Evolutionary conservation across 2,329 filamentous ascomycete species (phyloP).

Genomic region (Sporothrix euskadiensis): DNA sequence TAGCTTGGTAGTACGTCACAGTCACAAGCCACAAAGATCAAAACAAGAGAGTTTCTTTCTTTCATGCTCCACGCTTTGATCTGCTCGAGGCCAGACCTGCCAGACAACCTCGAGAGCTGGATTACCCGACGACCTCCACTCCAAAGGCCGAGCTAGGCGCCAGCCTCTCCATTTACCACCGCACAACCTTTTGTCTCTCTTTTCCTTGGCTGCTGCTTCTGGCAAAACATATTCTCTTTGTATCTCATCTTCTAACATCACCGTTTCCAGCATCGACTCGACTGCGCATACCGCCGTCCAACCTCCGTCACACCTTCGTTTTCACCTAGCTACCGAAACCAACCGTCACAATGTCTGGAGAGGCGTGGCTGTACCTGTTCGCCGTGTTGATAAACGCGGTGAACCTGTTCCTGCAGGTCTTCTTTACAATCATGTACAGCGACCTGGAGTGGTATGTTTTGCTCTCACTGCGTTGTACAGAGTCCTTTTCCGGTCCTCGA

Average conservation of each 20-base stretch:
- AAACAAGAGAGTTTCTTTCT: neutral
- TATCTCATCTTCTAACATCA: neutral
- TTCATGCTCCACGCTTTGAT: conserved; percentile 1
- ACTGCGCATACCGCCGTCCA: conserved; percentile 8
- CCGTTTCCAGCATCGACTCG: neutral
- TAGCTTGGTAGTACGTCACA: neutral
- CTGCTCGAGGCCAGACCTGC: neutral
- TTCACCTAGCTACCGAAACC: neutral
- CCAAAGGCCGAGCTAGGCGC: conserved; percentile 15
- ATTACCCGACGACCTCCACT: neutral
- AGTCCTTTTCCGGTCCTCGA: no score
- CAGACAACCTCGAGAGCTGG: neutral
- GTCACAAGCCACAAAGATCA: neutral
- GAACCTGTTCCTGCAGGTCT: conserved; percentile 99
- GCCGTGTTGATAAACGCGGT: conserved; percentile 99
- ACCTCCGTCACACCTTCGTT: neutral
- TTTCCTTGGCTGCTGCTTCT: neutral
- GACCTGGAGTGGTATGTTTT: conserved; percentile 91
- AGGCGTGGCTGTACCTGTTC: conserved; percentile 97
- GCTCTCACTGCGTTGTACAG: neutral
- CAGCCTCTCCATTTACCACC: conserved; percentile 24
- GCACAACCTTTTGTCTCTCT: neutral
- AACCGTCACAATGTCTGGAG: conserved; percentile 74
- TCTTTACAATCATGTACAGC: conserved; percentile 99
- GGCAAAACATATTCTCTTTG: neutral